Evolutionary conservation across 2,329 filamentous ascomycete species (phyloP).

Genomic region (Sporothrix luriei): DNA sequence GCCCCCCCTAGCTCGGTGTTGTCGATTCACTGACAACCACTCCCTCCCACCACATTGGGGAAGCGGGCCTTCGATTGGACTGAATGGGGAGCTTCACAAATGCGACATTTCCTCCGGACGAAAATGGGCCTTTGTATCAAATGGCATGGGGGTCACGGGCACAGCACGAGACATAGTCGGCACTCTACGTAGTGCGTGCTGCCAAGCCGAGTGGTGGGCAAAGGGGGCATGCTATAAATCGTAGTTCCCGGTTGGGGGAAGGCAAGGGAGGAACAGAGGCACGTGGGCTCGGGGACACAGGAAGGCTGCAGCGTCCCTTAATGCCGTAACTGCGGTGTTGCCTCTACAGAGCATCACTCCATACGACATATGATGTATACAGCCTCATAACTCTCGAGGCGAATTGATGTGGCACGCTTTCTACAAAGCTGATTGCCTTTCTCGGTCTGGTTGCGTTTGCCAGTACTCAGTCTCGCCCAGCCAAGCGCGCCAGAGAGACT

Average conservation of each 20-base stretch:
- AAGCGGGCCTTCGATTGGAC: conserved; percentile 27
- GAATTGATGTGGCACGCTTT: background rate
- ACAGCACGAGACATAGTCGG: conserved; percentile 19
- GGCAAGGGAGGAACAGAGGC: conserved; percentile 18
- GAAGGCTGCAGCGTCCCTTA: background rate
- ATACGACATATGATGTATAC: background rate
- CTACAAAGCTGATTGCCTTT: conserved; percentile 5
- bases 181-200: conserved; percentile 1
- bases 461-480: background rate
- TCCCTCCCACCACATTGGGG: conserved; percentile 35
- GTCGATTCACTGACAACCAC: conserved; percentile 32
- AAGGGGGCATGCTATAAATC: conserved; percentile 7
- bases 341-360: background rate
- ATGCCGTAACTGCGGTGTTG: background rate
- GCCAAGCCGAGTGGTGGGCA: conserved; percentile 2
- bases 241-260: conserved; percentile 10
- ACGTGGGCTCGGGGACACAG: conserved; percentile 24
- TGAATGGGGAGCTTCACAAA: conserved; percentile 14
- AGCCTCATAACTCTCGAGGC: background rate
- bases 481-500: background rate
- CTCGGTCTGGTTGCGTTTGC: background rate
- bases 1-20: background rate
- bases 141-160: conserved; percentile 4
- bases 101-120: conserved; percentile 7
- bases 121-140: background rate